Evolutionary conservation across 2,329 filamentous ascomycete species (phyloP), one percentile per base, ranked within the genome.

Genomic region (Stemphylium lycopersici): DNA sequence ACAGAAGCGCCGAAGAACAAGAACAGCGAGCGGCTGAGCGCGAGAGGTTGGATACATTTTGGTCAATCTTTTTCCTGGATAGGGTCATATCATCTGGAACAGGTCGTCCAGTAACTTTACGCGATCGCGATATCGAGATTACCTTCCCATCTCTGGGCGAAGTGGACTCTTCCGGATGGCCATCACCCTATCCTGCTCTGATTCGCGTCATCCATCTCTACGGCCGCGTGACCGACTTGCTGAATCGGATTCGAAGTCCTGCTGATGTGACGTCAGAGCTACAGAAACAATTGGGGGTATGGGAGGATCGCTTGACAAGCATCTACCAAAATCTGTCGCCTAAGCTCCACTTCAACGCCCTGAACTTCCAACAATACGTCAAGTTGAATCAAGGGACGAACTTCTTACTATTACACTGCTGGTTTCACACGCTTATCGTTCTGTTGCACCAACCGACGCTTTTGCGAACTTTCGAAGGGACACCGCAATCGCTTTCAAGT

Each of bases 21-120:
- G 86, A 87, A 66, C 85, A 83, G 72, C 82, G 78, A 59, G 88
- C 84, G 65, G 84, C 90, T 3, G 91, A 96, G 65, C 86, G 91
- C 59, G 91, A 96, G 69, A 85, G 90, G 13, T 87, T 91, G 38
- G 90, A 96, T 66, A 93, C 91, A 0, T 92, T 96, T 62, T 96
- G 91, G 91, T 88, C 90, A 3, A 89, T 96, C 10, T 96, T 96
- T 72, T 88, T 96, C 61, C 83, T 96, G 1, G 91, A 96, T 67
- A 84, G 91, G 16, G 88, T 93, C 57, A 93, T 96, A 22, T 96
- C 91, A 0, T 93, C 90, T 0, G 91, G 91, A 0, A 95, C 91
- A 0, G 92, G 92, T 8, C 83, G 91, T 13, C 89, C 91, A 0
- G 91, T 93, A 10, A 96, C 91, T 0, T 81, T 96, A 26, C 86